Base-by-base conservation (phyloP, 768 basidiomycete genomes). In the Dendrothele bispora region DNA sequence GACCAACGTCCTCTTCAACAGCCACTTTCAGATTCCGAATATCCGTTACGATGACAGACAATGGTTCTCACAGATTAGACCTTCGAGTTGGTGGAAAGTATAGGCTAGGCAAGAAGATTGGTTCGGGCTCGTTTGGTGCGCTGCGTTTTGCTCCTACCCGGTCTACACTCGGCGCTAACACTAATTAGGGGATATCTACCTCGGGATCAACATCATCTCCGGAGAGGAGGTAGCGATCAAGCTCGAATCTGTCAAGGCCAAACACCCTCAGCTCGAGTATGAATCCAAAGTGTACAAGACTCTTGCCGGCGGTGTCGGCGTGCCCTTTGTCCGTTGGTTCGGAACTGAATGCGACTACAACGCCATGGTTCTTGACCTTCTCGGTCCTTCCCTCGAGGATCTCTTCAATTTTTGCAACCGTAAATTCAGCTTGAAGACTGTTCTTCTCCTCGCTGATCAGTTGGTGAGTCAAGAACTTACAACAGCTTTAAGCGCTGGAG, bases 211-310 rank as follows among this genome's bases (percentile, higher is more conserved):
- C 80, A 98, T 99, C 75, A 98, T 98, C 65, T 98, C 95, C 15
- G 95, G 95, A 21, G 97, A 99, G 67, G 97, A 98, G 66, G 95
- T 98, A 52, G 97, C 94, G 65, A 99, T 99, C 81, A 99, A 99
- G 73, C 91, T 99, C 60, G 97, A 99, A 72, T 98, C 95, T 2
- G 93, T 98, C 69, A 99, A 99, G 71, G 97, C 97, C 57, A 99
- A 99, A 70, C 97, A 99, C 59, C 97, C 97, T n/a, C 97, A 99
- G 72, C 88, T 99, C 61, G 97, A 99, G 69, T 99, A 99, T 64
- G 95, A 99, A 72, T 88, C 86, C 56, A 89, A 90, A 68, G 89
- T 91, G 39, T 88, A 87, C 74, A 98, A 98, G 84, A 93, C 92
- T n/a, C 83, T 99, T 42, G 95, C 97, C 17, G 97, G 97, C 48